Base-by-base conservation (phyloP, 2,329 filamentous ascomycete species). In the Saccharata proteae region DNA sequence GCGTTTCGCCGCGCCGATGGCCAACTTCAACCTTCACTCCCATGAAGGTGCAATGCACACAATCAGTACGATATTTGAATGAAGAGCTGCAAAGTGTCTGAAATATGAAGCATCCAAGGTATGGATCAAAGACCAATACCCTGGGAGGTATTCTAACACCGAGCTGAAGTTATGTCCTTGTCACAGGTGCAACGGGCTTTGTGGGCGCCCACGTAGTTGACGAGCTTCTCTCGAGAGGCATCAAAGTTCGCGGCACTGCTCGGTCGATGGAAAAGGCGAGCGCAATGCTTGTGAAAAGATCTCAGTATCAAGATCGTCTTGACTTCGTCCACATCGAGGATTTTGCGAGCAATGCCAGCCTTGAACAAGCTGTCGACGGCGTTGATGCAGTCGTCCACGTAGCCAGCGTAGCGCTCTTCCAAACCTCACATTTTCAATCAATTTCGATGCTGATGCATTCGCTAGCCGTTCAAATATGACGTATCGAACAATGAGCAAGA, bases 111-210 rank as follows among this genome's bases (percentile, higher is more conserved):
- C n/a, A n/a, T n/a, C n/a, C n/a, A n/a, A n/a, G n/a, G n/a, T n/a
- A n/a, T n/a, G n/a, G n/a, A n/a, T n/a, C n/a, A n/a, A n/a, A n/a
- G n/a, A n/a, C n/a, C n/a, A n/a, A n/a, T n/a, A n/a, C n/a, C n/a
- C n/a, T n/a, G n/a, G n/a, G n/a, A n/a, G n/a, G n/a, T n/a, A n/a
- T n/a, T n/a, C n/a, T n/a, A n/a, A n/a, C n/a, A n/a, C n/a, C n/a
- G n/a, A n/a, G n/a, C n/a, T n/a, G n/a, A n/a, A n/a, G n/a, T n/a
- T n/a, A 38, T 24, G 45, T 67, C 16, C 54, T 68, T 3, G 54
- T 69, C 10, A 67, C 62, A 0, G 63, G 64, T 5, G 57, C 51
- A 2, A 66, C 56, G 28, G 62, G 64, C 19, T 64, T 57, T 39
- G 49, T 68, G 15, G 62, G 47, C 16, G 54, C 54, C 5, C 58